Evolutionary conservation across 1,139 yeast genomes (phyloP), one percentile per base, ranked within the genome.

Genomic region (Candida tropicalis): DNA sequence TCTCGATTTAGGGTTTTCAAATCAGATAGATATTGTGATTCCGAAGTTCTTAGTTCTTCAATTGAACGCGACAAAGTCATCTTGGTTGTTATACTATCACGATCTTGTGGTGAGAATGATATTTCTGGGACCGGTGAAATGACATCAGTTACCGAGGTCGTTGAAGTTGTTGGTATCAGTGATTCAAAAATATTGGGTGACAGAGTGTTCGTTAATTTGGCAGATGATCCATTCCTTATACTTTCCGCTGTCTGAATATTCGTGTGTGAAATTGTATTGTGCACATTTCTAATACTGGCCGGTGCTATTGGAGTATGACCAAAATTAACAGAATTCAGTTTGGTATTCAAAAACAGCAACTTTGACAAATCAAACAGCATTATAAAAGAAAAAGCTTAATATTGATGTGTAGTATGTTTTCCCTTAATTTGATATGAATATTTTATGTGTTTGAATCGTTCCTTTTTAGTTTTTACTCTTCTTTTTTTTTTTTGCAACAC

Each of bases 1-100:
- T 57, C 66, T 23, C 54, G 65, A 4, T 66, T 60, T 10, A 79
- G 58, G 43, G 75, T 56, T 29, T 63, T 63, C 37, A 81, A 55
- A 2, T 75, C 71, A 29, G 65, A 62, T 12, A 77, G 56, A 49
- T 77, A 80, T 1, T 59, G 61, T 22, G 64, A 65, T 54, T 81
- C 85, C 13, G 79, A 77, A 8, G 65, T 68, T 0, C 72, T 42
- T 2, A 80, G 54, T 53, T 81, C 86, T 44, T 74, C 73, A 12
- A 79, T 57, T 9, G 70, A 60, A 34, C 63, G 66, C 27, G 56
- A 59, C 38, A 77, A 50, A 25, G 62, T 61, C 40, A 56, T 63
- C 0, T 57, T 52, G 16, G 45, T 34, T 12, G 44, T 29, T 10
- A 37, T 27, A 8, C 33, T 17, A 1, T 38, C 32, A 27, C 44